Evolutionary conservation across 192 early-diverging fungal species (phyloP).

Genomic region (Oehlia diaphana): DNA sequence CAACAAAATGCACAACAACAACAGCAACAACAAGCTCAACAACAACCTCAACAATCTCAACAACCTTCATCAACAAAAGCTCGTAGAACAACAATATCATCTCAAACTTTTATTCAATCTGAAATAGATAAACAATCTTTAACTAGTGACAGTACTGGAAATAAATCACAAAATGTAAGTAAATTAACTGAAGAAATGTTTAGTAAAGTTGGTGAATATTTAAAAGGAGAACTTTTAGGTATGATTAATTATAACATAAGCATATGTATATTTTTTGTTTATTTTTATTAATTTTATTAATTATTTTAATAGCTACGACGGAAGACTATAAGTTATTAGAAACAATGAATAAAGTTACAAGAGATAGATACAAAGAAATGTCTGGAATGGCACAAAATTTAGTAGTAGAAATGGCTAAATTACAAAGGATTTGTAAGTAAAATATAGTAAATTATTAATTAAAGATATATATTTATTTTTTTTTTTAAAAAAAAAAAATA

Average conservation of each 20-base stretch:
- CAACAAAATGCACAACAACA: constrained; percentile 14
- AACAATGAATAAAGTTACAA: constrained; percentile 42
- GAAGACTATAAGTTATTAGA: constrained; percentile 47
- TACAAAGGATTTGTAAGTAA: constrained; percentile 40
- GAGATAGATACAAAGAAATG: constrained; percentile 43
- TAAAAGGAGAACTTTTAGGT: constrained; percentile 44
- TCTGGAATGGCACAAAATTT: constrained; percentile 43
- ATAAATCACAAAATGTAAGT: constrained; percentile 35
- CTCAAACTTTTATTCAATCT: not conserved
- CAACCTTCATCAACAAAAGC: constrained; percentile 1
- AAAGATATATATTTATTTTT: not conserved
- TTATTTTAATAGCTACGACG: constrained; percentile 32
- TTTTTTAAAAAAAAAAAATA: constrained; percentile 14
- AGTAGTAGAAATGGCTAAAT: constrained; percentile 44
- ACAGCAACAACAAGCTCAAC: constrained; percentile 5
- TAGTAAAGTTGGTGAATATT: constrained; percentile 40
- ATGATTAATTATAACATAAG: not conserved
- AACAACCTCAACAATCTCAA: not conserved
- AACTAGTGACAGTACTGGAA: not conserved
- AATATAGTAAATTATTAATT: not conserved
- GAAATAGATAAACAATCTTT: not conserved
- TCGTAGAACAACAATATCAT: not conserved
- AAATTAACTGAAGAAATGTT: constrained; percentile 47
- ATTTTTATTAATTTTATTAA: constrained; percentile 1
- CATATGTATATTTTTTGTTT: not conserved